Evolutionary conservation across 163 green algal species (phyloP).

Genomic region (Coccomyxa subellipsoidea): DNA sequence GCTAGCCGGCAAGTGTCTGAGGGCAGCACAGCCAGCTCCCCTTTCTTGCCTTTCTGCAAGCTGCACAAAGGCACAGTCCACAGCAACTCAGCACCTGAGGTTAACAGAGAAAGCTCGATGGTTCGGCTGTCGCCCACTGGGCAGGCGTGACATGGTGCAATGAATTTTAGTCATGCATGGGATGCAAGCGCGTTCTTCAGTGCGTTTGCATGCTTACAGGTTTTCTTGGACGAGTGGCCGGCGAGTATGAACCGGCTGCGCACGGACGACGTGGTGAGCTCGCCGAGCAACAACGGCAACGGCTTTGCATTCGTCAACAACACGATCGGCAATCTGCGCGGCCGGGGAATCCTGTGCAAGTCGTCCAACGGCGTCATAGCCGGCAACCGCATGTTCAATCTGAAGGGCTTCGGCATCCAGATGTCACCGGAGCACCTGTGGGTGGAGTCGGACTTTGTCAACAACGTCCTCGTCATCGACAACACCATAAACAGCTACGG

Average conservation of each 20-base stretch:
- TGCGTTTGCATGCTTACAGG: not conserved
- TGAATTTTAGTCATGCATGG: no score
- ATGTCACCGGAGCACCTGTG: not conserved
- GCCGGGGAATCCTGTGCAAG: slow-evolving; percentile 1
- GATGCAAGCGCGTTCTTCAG: no score
- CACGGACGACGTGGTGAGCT: not conserved
- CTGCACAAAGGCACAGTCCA: no score
- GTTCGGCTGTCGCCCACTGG: not conserved
- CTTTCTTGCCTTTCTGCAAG: no score
- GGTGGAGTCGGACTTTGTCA: not conserved
- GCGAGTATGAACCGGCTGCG: not conserved
- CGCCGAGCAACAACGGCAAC: not conserved
- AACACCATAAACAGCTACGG: not conserved
- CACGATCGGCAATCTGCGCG: not conserved
- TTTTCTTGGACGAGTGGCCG: not conserved
- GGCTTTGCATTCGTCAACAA: not conserved
- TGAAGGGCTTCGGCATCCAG: not conserved
- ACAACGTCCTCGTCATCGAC: not conserved
- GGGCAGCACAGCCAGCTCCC: no score
- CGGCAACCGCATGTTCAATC: not conserved
- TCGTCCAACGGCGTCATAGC: not conserved
- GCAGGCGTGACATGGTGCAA: no score
- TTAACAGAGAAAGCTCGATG: not conserved
- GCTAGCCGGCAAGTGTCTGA: no score
- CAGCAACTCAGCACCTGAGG: no score